A percentile compares a stretch with the other conserved stretches of the same genome.
Conservation (phyloP, 345 rosid species). For the Leavenworthia alabamica region DNA sequence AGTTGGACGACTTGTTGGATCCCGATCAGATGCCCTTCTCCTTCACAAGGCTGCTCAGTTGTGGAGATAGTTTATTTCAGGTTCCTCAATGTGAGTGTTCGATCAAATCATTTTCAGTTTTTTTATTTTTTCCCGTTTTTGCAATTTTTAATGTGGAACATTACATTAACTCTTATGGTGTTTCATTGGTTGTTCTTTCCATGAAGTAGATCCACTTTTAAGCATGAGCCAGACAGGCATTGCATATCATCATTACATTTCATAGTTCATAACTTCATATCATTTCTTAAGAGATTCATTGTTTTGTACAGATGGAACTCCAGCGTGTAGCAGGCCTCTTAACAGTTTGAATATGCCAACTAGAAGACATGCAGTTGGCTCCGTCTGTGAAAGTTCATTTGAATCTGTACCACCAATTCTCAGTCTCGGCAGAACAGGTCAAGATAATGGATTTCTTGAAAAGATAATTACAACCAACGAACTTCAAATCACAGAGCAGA, state of each 20-base stretch:
- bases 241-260: background rate
- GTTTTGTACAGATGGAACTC: slow-evolving; percentile 47
- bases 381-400: slow-evolving; percentile 24
- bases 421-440: slow-evolving; percentile 26
- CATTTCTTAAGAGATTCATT: background rate
- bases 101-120: background rate
- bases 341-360: slow-evolving; percentile 46
- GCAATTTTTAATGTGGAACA: background rate
- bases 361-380: slow-evolving; percentile 37
- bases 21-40: slow-evolving; percentile 31
- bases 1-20: slow-evolving; percentile 20
- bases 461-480: slow-evolving; percentile 16
- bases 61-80: slow-evolving; percentile 22
- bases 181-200: background rate
- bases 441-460: slow-evolving; percentile 28
- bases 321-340: slow-evolving; percentile 29
- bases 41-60: slow-evolving; percentile 27
- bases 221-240: background rate
- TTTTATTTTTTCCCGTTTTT: background rate
- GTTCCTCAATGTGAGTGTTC: slow-evolving; percentile 14
- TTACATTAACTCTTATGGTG: background rate
- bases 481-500: slow-evolving; percentile 24
- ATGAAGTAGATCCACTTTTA: background rate
- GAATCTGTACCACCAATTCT: slow-evolving; percentile 36
- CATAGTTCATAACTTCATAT: slow-evolving; percentile 1